Percentiles rank a stretch among this genome's conserved stretches.
Evolutionary conservation across 495 filamentous ascomycete species (phyloP).

Genomic region (Choiromyces venosus): DNA sequence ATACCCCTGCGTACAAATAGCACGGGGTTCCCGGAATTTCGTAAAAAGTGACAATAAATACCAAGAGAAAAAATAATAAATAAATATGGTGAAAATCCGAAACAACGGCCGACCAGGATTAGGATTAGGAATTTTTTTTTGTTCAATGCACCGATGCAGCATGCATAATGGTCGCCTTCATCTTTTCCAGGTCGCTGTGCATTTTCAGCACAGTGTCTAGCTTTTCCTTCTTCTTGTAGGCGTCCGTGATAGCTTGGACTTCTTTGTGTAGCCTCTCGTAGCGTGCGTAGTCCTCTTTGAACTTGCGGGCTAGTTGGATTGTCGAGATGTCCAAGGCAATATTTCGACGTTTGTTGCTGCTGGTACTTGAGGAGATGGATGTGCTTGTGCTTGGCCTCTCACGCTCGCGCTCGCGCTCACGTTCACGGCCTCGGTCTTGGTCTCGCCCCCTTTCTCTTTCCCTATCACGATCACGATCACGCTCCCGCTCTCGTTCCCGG

Average conservation of each 20-base stretch:
- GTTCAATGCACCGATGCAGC: slow-evolving; percentile 31
- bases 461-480: slow-evolving; percentile 7
- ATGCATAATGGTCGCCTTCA: slow-evolving; percentile 34
- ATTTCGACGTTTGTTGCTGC: slow-evolving; percentile 26
- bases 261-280: slow-evolving; percentile 38
- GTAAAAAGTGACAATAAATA: slow-evolving; percentile 11
- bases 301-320: slow-evolving; percentile 37
- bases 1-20: neutral
- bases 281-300: slow-evolving; percentile 40
- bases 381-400: slow-evolving; percentile 15
- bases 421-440: slow-evolving; percentile 10
- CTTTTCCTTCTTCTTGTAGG: slow-evolving; percentile 38
- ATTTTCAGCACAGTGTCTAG: slow-evolving; percentile 35
- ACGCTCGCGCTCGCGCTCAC: slow-evolving; percentile 20
- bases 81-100: slow-evolving; percentile 4
- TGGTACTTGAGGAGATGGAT: slow-evolving; percentile 1
- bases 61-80: slow-evolving; percentile 11
- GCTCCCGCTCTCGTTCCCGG: slow-evolving; percentile 10
- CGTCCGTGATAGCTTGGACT: slow-evolving; percentile 33
- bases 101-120: slow-evolving; percentile 16
- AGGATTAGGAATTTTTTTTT: neutral
- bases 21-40: neutral
- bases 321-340: slow-evolving; percentile 27
- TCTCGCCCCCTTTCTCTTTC: slow-evolving; percentile 1
- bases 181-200: slow-evolving; percentile 36